Percentiles rank a stretch among this genome's conserved stretches.
These are phyloP conservation scores for Paramecium tetraurelia DNA, from an alignment of 73 alveolate species.

Conservation along the genomic window DNA sequence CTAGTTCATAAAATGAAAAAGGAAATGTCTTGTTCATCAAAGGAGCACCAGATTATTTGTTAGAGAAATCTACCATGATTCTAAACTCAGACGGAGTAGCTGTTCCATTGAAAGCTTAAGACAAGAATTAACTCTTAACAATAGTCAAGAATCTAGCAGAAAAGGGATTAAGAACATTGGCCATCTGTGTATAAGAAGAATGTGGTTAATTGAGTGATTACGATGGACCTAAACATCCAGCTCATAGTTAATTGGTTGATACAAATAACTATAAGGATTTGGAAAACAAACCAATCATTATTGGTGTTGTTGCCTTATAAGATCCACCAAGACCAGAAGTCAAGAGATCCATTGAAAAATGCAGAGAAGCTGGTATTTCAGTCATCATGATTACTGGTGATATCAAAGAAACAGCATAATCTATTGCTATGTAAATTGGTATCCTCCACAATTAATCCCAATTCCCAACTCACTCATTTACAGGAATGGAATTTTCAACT, in stretches of 20 bases:
- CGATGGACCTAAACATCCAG: constrained; percentile 71
- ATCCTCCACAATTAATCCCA: constrained; percentile 66
- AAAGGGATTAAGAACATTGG: constrained; percentile 69
- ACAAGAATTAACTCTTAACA: neutral
- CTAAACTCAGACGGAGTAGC: constrained; percentile 62
- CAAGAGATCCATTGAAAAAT: constrained; percentile 80
- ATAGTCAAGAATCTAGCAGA: constrained; percentile 38
- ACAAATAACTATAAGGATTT: constrained; percentile 65
- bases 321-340: constrained; percentile 98
- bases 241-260: constrained; percentile 59
- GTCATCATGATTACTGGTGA: constrained; percentile 98
- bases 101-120: neutral
- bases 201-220: constrained; percentile 63
- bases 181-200: constrained; percentile 62
- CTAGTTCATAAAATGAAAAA: constrained; percentile 62
- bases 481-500: constrained; percentile 81
- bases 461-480: constrained; percentile 62
- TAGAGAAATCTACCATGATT: constrained; percentile 72
- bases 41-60: constrained; percentile 93
- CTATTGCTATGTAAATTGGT: constrained; percentile 92
- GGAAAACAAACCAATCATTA: constrained; percentile 75
- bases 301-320: constrained; percentile 90
- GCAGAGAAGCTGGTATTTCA: constrained; percentile 96
- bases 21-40: constrained; percentile 87
- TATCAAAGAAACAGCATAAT: constrained; percentile 92